These are phyloP conservation scores for Vickermania ingenoplastis DNA, from an alignment of 208 protist genomes.

Conservation along the genomic window DNA sequence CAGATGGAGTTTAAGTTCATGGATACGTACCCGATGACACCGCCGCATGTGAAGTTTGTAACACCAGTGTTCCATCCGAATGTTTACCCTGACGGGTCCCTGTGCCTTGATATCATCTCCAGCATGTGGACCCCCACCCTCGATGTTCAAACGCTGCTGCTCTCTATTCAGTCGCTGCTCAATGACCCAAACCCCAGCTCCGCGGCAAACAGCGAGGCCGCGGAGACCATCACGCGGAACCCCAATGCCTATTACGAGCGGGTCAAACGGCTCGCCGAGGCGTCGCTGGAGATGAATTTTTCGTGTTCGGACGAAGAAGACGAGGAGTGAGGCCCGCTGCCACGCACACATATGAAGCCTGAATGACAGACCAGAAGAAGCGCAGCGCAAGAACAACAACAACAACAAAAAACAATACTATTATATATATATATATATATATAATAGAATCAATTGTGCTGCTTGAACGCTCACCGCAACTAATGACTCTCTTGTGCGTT, in stretches of 20 bases:
- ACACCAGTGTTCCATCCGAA: slow-evolving; percentile 99
- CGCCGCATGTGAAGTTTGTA: slow-evolving; percentile 96
- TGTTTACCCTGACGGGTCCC: slow-evolving; percentile 96
- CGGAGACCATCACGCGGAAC: slow-evolving; percentile 93
- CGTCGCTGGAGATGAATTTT: slow-evolving; percentile 63
- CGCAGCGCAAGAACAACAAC: no score
- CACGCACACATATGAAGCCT: neutral
- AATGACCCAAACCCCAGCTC: slow-evolving; percentile 99
- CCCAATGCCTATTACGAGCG: slow-evolving; percentile 91
- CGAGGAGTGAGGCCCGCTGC: slow-evolving; percentile 27
- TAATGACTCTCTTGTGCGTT: no score
- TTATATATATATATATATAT: no score
- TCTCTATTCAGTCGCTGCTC: slow-evolving; percentile 99
- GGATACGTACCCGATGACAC: slow-evolving; percentile 88
- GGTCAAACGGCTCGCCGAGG: slow-evolving; percentile 50
- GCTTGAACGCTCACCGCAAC: no score
- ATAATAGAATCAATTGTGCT: no score
- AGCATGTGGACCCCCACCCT: slow-evolving; percentile 98
- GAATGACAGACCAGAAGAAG: neutral
- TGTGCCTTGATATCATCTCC: slow-evolving; percentile 99
- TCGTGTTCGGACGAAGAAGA: slow-evolving; percentile 42
- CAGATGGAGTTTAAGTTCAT: slow-evolving; percentile 68
- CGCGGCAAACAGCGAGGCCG: slow-evolving; percentile 98
- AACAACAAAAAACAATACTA: no score
- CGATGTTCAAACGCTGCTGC: slow-evolving; percentile 97